Conservation (phyloP, 2,329 filamentous ascomycete genomes). For the Bipolaris oryzae region DNA sequence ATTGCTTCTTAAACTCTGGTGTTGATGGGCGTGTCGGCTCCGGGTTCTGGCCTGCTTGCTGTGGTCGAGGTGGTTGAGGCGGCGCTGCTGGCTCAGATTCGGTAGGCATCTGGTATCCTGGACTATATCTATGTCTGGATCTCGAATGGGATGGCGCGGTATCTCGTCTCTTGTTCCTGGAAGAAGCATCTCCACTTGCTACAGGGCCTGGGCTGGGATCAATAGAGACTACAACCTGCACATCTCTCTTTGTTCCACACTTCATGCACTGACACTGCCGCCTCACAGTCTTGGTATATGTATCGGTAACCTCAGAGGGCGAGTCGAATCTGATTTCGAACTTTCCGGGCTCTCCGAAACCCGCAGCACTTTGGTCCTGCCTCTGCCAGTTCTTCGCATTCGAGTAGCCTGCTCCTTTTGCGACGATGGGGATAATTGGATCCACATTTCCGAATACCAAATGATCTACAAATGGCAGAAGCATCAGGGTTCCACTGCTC, state of each 20-base stretch:
- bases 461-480: slow-evolving; percentile 45
- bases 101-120: slow-evolving; percentile 37
- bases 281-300: slow-evolving; percentile 39
- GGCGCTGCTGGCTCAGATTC: slow-evolving; percentile 23
- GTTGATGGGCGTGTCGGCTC: slow-evolving; percentile 24
- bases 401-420: slow-evolving; percentile 39
- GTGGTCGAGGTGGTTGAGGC: slow-evolving; percentile 25
- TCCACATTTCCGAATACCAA: slow-evolving; percentile 41
- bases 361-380: slow-evolving; percentile 18
- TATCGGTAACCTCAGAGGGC: slow-evolving; percentile 36
- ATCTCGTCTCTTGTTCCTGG: slow-evolving; percentile 20
- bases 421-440: slow-evolving; percentile 43
- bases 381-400: slow-evolving; percentile 29
- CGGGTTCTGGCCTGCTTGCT: slow-evolving; percentile 13
- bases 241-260: slow-evolving; percentile 44
- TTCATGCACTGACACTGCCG: slow-evolving; percentile 45
- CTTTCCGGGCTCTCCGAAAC: slow-evolving; percentile 37
- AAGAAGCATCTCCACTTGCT: slow-evolving; percentile 4
- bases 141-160: slow-evolving; percentile 23
- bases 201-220: slow-evolving; percentile 36
- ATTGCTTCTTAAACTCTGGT: slow-evolving; percentile 42
- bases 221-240: slow-evolving; percentile 42
- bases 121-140: slow-evolving; percentile 31
- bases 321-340: slow-evolving; percentile 47
- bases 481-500: slow-evolving; percentile 40